Percentiles rank a stretch among this genome's conserved stretches.
phyloP scores from a whole-genome alignment of 1,284 basidiomycete genomes.

The Peniophora sp. region DNA sequence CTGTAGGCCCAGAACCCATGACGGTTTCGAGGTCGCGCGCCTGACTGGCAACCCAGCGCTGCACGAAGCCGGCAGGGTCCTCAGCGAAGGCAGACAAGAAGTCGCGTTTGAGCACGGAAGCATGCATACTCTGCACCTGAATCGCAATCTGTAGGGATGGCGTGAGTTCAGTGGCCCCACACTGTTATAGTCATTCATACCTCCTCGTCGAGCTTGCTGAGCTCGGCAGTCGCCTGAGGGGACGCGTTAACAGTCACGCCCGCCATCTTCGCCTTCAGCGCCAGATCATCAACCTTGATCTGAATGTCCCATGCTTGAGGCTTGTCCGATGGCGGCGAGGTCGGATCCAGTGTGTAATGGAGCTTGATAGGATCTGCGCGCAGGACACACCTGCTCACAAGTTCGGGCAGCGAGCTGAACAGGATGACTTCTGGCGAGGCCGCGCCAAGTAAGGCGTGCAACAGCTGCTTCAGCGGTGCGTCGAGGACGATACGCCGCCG shows the following conservation, averaged over 20 bases:
- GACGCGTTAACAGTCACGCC: conserved; percentile 66
- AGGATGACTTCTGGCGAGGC: conserved; percentile 45
- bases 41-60: conserved; percentile 88
- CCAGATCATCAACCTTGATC: conserved; percentile 80
- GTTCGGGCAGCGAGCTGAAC: conserved; percentile 82
- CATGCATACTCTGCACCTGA: conserved; percentile 77
- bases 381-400: conserved; percentile 74
- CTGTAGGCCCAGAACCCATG: conserved; percentile 79
- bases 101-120: conserved; percentile 78
- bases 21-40: conserved; percentile 85
- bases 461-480: conserved; percentile 49
- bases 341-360: conserved; percentile 69
- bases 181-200: conserved; percentile 28
- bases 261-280: conserved; percentile 69
- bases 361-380: conserved; percentile 81
- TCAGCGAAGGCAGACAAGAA: conserved; percentile 82
- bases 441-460: conserved; percentile 32
- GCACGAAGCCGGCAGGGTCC: conserved; percentile 77
- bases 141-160: conserved; percentile 51
- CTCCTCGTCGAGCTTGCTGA: conserved; percentile 83
- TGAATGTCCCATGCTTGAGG: conserved; percentile 83
- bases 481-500: conserved; percentile 74
- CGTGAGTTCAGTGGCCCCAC: neutral
- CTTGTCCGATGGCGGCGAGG: conserved; percentile 48
- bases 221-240: conserved; percentile 59